Percentiles rank a stretch among this genome's conserved stretches.
phyloP scores from a whole-genome alignment of 23 red algal species.

The Agarophyton chilense region DNA sequence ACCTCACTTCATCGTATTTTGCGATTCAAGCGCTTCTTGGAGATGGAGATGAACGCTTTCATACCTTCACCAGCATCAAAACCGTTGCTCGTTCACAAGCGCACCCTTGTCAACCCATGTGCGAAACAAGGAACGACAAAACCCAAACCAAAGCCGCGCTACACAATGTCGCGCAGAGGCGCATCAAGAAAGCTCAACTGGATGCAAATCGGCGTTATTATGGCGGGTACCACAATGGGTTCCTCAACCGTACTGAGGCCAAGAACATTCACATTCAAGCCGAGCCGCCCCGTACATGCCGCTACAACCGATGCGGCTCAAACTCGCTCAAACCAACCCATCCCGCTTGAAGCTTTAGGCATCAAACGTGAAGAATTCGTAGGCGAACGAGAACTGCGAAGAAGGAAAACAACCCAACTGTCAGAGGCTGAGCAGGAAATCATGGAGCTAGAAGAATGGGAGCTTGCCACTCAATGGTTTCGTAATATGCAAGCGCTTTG shows the following conservation, averaged over 20 bases:
- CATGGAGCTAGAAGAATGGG: conserved; percentile 74
- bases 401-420: conserved; percentile 55
- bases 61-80: not conserved
- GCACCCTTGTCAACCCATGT: not conserved
- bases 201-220: not conserved
- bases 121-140: not conserved
- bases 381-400: conserved; percentile 37
- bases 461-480: conserved; percentile 53
- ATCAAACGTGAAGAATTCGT: conserved; percentile 69
- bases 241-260: not conserved
- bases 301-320: not conserved
- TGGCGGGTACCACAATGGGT: not conserved
- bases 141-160: not conserved
- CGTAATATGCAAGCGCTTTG: conserved; percentile 40
- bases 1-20: not conserved
- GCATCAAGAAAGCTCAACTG: conserved; percentile 8
- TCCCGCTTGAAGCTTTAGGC: conserved; percentile 50
- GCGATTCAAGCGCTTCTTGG: not conserved
- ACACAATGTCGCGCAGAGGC: not conserved
- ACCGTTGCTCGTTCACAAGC: not conserved
- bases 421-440: conserved; percentile 81
- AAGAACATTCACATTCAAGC: not conserved
- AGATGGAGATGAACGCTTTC: not conserved
- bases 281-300: not conserved
- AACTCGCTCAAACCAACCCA: not conserved